These are phyloP conservation scores for Coelastrella sp. DNA, from an alignment of 139 green algal species.

Conservation along the genomic window DNA sequence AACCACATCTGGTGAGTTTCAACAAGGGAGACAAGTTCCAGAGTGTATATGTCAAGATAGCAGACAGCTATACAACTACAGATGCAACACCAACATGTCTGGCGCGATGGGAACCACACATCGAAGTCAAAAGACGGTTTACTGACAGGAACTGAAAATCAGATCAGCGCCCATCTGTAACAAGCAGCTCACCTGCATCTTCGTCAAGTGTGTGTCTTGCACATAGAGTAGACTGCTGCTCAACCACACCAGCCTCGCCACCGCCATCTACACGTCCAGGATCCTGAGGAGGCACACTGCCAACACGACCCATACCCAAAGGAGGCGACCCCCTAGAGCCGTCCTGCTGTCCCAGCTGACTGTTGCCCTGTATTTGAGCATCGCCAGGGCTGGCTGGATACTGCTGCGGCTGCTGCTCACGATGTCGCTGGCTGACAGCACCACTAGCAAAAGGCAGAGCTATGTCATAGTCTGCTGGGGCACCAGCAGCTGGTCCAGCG, in stretches of 20 bases:
- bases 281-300: conserved; percentile 30
- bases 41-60: too few species aligned
- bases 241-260: background rate
- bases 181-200: background rate
- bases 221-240: background rate
- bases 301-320: conserved; percentile 10
- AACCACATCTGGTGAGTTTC: too few species aligned
- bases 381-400: conserved; percentile 17
- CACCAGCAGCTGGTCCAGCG: background rate
- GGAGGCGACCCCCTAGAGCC: background rate
- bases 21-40: too few species aligned
- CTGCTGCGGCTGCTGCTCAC: conserved; percentile 5
- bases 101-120: too few species aligned
- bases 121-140: too few species aligned
- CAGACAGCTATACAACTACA: too few species aligned
- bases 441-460: background rate
- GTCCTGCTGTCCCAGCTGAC: conserved; percentile 37
- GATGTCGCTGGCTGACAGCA: background rate
- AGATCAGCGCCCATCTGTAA: too few species aligned
- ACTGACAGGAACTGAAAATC: too few species aligned
- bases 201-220: background rate
- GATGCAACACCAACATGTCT: too few species aligned
- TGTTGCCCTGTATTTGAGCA: conserved; percentile 26
- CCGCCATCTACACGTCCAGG: background rate
- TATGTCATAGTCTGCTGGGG: background rate